These are phyloP conservation scores for Elasticomyces elasticus DNA, from an alignment of 495 filamentous ascomycete species.

Conservation along the genomic window DNA sequence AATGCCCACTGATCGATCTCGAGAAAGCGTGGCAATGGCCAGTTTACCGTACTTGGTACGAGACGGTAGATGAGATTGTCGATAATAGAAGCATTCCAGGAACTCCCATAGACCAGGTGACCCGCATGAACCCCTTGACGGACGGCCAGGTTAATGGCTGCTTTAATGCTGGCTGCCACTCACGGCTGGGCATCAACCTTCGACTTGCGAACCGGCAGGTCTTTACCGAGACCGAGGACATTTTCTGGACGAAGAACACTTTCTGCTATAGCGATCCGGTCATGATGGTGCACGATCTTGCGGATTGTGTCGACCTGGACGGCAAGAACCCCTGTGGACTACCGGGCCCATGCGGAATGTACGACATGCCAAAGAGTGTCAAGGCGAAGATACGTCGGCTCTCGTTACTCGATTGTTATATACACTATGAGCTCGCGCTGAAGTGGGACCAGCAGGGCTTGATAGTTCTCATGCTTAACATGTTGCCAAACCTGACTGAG, in stretches of 20 bases:
- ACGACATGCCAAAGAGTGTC: not conserved
- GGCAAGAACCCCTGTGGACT: not conserved
- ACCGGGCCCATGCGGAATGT: not conserved
- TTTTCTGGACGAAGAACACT: not conserved
- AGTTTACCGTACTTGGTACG: not conserved
- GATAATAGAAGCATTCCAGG: not conserved
- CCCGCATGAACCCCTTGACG: not conserved
- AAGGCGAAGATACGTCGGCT: not conserved
- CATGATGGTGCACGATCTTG: not conserved
- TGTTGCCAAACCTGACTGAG: not conserved
- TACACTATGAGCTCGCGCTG: not conserved
- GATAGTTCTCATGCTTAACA: not conserved
- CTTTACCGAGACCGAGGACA: not conserved
- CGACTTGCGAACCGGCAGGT: not conserved
- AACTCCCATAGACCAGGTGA: not conserved
- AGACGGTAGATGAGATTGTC: not conserved
- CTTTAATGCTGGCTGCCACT: not conserved
- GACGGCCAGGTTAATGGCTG: not conserved
- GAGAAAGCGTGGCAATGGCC: not conserved
- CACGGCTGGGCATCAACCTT: not conserved
- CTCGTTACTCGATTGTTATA: not conserved
- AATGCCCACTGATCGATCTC: not conserved
- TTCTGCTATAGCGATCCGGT: not conserved
- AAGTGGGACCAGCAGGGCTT: not conserved
- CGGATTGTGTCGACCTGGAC: not conserved